Base-by-base conservation (phyloP, 495 filamentous ascomycete genomes). In the Talaromyces wortmannii region DNA sequence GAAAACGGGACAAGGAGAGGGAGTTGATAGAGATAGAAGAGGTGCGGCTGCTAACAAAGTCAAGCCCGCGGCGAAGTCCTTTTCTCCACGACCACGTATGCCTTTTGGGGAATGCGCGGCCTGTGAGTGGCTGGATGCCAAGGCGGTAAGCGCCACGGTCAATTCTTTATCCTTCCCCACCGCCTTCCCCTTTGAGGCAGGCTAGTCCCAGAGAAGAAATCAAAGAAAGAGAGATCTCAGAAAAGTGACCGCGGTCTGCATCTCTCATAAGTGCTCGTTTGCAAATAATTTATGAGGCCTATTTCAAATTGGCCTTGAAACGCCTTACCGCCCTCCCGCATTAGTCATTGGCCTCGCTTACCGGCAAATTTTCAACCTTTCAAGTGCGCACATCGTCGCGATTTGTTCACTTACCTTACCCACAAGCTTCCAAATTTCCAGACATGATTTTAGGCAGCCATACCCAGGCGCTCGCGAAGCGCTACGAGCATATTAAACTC, bases 401-500 rank as follows among this genome's bases (percentile, higher is more conserved):
- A 10, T 10, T 40, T 40, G 8, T 13, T 8, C 36, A 8, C 8
- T 40, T 13, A 36, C 33, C 12, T 12, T 36, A 13, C 36, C 36
- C 13, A 10, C 36, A 8, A 55, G 46, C 36, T 48, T 12, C 32
- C 50, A 33, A 7, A 12, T n/a, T 48, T 23, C 12, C 44, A n/a
- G 32, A 49, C 30, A 51, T 45, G 50, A 57, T 58, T 18, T 48
- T 42, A 57, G 66, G 46, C 45, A 73, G 73, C 68, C 61, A 67
- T 48, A 59, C 70, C 17, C 59, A 61, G 32, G 65, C 63, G 47
- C 75, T 70, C 57, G 62, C 71, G 18, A 71, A 78, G 44, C 72
- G 75, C 59, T 81, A 76, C 68, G 71, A 77, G 46, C 67, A 74
- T 46, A 55, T 82, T 45, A 67, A 71, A 45, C 58, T 68, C 42